Percentiles rank a stretch among this genome's conserved stretches.
Evolutionary conservation across 2,329 filamentous ascomycete species (phyloP).

Genomic region (Orbilia brochopaga): DNA sequence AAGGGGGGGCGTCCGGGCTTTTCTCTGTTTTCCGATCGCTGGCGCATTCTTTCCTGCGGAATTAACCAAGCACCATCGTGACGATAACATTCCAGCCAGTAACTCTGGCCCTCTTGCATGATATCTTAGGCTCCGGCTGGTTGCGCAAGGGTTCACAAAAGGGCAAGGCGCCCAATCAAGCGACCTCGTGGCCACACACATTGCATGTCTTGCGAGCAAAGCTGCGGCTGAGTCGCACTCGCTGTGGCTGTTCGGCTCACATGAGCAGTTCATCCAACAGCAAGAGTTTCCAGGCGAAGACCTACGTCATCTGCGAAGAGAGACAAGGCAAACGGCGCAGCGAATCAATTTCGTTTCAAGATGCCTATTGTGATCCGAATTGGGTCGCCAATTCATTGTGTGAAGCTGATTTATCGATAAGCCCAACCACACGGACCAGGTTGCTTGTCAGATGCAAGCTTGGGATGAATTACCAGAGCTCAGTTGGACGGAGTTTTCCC

Average conservation of each 20-base stretch:
- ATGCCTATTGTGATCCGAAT: too few relatives aligned
- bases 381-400: too few relatives aligned
- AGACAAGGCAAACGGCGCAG: background rate
- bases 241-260: slow-evolving; percentile 36
- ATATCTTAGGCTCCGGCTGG: slow-evolving; percentile 12
- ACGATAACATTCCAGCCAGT: slow-evolving; percentile 8
- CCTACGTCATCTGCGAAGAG: background rate
- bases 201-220: background rate
- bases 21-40: slow-evolving; percentile 7
- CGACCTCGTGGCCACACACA: slow-evolving; percentile 36
- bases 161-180: slow-evolving; percentile 31
- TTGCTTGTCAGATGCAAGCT: too few relatives aligned
- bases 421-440: too few relatives aligned
- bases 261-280: slow-evolving; percentile 8
- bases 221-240: slow-evolving; percentile 35
- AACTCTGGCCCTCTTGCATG: background rate
- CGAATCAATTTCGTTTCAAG: too few relatives aligned
- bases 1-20: background rate
- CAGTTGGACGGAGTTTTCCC: too few relatives aligned
- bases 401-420: too few relatives aligned
- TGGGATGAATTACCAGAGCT: too few relatives aligned
- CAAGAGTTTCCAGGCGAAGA: background rate
- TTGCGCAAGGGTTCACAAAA: slow-evolving; percentile 24
- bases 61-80: slow-evolving; percentile 10
- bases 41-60: slow-evolving; percentile 18